These are phyloP conservation scores for Cenchrus purpureus DNA, from an alignment of 176 grass and related monocot species.

Conservation along the genomic window DNA sequence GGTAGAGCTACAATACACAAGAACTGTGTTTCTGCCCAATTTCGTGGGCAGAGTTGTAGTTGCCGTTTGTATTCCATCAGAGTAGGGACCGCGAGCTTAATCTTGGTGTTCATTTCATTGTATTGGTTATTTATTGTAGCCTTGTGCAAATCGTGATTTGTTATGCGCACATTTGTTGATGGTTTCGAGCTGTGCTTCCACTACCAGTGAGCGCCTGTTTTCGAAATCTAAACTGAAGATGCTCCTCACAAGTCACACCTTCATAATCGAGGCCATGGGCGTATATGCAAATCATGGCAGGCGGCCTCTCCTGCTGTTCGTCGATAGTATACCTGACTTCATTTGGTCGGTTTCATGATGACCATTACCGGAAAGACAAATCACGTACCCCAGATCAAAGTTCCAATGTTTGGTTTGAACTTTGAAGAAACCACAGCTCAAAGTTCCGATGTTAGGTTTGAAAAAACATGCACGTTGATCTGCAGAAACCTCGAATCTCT, in stretches of 20 bases:
- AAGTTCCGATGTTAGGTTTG: constrained; percentile 21
- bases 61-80: neutral
- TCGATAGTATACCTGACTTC: neutral
- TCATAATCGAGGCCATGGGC: neutral
- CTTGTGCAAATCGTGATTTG: neutral
- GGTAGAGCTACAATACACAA: neutral
- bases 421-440: too few species aligned
- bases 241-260: too few species aligned
- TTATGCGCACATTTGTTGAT: neutral
- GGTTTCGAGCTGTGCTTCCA: neutral
- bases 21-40: neutral
- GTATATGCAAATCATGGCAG: neutral
- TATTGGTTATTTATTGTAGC: constrained; percentile 13
- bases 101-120: constrained; percentile 14
- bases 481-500: neutral
- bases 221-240: too few species aligned
- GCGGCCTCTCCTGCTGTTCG: neutral
- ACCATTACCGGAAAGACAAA: neutral
- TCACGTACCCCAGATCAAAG: neutral
- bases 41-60: constrained; percentile 6
- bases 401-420: neutral
- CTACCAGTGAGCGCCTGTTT: neutral
- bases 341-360: neutral
- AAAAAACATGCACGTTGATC: neutral
- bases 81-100: constrained; percentile 4